Evolutionary conservation across 352 stramenopile genomes (phyloP).

Genomic region (Pythium plurisporium): DNA sequence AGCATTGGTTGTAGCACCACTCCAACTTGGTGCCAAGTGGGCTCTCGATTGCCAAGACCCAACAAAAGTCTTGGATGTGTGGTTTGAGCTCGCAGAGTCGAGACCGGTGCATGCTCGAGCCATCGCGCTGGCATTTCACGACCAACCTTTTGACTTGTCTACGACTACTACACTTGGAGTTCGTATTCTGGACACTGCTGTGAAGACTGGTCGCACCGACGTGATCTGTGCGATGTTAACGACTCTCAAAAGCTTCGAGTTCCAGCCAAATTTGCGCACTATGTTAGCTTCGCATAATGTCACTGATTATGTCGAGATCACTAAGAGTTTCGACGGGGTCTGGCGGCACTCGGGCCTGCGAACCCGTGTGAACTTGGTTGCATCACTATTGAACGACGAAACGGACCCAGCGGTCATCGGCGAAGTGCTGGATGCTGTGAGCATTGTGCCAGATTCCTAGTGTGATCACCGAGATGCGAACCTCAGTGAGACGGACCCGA

Average conservation of each 20-base stretch:
- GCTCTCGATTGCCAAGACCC: not conserved
- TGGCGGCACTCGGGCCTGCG: not conserved
- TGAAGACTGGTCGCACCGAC: not conserved
- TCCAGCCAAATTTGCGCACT: conserved; percentile 2
- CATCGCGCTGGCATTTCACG: not conserved
- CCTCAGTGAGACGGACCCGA: not conserved
- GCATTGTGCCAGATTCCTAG: not conserved
- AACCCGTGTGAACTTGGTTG: conserved; percentile 1
- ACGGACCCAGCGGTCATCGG: not conserved
- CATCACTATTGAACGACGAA: conserved; percentile 8
- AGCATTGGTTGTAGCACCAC: not conserved
- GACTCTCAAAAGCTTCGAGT: not conserved
- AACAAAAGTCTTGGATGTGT: not conserved
- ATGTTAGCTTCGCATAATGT: not conserved
- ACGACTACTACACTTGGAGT: not conserved
- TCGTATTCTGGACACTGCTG: not conserved
- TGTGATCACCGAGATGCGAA: not conserved
- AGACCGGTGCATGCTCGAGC: not conserved
- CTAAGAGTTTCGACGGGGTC: not conserved
- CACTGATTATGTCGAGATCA: not conserved
- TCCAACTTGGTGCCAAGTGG: not conserved
- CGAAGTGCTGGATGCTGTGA: not conserved
- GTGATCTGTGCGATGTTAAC: not conserved
- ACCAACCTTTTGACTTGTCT: not conserved
- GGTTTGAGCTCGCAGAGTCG: not conserved